Evolutionary conservation across 139 green algal genomes (phyloP).

Genomic region (Chlamydomonas incerta): DNA sequence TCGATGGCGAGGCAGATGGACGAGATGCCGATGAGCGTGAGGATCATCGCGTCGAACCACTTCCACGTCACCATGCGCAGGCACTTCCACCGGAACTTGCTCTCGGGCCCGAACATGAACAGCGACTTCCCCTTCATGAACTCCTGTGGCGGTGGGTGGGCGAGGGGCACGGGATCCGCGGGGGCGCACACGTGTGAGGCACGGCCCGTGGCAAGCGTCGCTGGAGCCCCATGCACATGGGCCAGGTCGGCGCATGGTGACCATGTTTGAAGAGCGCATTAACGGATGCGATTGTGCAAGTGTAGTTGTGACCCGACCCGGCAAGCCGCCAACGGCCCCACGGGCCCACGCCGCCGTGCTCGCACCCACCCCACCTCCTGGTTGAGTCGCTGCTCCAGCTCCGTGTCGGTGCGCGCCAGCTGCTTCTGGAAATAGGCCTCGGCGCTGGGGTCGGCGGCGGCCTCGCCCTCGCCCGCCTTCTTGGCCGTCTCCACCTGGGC

Average conservation of each 20-base stretch:
- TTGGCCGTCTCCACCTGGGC: not conserved
- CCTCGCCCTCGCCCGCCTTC: not conserved
- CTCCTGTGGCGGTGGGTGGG: too few relatives aligned
- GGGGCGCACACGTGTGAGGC: too few relatives aligned
- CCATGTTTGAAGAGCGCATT: too few relatives aligned
- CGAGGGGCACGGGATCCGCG: too few relatives aligned
- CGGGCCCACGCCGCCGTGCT: too few relatives aligned
- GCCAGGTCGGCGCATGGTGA: too few relatives aligned
- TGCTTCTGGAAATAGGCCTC: not conserved
- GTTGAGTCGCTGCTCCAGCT: not conserved
- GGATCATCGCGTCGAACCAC: slow-evolving; percentile 48
- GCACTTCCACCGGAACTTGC: slow-evolving; percentile 46
- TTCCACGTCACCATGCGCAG: slow-evolving; percentile 45
- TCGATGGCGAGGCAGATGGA: slow-evolving; percentile 70
- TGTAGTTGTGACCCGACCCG: too few relatives aligned
- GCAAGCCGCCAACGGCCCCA: too few relatives aligned
- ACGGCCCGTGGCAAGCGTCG: too few relatives aligned
- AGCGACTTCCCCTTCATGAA: slow-evolving; percentile 50
- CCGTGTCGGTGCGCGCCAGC: not conserved
- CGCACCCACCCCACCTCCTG: not conserved
- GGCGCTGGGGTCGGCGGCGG: not conserved
- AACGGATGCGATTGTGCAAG: too few relatives aligned
- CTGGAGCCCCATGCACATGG: too few relatives aligned
- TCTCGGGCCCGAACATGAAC: slow-evolving; percentile 53
- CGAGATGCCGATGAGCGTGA: slow-evolving; percentile 67